Evolutionary conservation across 805 yeast genomes (phyloP).

Genomic region (Nakazawaea pomicola): DNA sequence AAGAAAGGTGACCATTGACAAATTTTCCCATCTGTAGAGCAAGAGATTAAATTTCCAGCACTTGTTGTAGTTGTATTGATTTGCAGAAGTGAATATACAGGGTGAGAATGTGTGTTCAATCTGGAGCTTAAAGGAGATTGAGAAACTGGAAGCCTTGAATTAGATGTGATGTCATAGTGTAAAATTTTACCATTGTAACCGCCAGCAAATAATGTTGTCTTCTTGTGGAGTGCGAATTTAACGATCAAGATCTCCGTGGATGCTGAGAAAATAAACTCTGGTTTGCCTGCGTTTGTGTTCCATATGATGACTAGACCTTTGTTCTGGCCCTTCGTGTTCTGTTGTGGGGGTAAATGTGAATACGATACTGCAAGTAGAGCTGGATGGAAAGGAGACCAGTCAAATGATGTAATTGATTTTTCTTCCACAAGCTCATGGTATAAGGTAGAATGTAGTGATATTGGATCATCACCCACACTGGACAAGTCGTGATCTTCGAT

Average conservation of each 20-base stretch:
- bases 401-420: slow-evolving; percentile 16
- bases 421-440: slow-evolving; percentile 1
- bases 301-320: slow-evolving; percentile 28
- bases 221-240: slow-evolving; percentile 25
- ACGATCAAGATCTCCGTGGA: slow-evolving; percentile 26
- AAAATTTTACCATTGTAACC: slow-evolving; percentile 32
- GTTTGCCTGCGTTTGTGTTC: slow-evolving; percentile 19
- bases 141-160: slow-evolving; percentile 2
- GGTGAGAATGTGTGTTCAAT: slow-evolving; percentile 11
- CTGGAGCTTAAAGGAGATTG: slow-evolving; percentile 7
- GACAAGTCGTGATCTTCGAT: neutral
- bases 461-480: neutral
- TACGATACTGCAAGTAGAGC: slow-evolving; percentile 15
- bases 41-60: slow-evolving; percentile 5
- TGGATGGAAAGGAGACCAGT: slow-evolving; percentile 14
- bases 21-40: slow-evolving; percentile 13
- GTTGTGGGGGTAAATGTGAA: slow-evolving; percentile 7
- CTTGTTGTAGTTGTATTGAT: neutral
- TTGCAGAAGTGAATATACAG: slow-evolving; percentile 6
- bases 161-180: slow-evolving; percentile 31
- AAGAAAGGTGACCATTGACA: slow-evolving; percentile 14
- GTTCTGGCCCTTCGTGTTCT: neutral
- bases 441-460: neutral
- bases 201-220: slow-evolving; percentile 31
- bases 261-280: slow-evolving; percentile 28